phyloP scores from a whole-genome alignment of 768 basidiomycete species.

The Collybiopsis luxurians region DNA sequence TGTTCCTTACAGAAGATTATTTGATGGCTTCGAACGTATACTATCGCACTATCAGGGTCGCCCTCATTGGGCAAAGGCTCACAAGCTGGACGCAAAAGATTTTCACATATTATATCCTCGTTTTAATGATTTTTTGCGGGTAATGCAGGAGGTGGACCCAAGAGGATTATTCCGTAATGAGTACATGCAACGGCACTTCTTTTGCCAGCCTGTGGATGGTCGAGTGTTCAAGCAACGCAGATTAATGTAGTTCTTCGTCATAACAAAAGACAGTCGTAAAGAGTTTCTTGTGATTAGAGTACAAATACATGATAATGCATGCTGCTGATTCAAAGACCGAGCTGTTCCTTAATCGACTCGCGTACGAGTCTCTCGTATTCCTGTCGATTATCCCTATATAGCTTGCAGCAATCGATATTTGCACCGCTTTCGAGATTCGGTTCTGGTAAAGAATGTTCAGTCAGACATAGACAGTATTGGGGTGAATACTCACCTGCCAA shows the following conservation, averaged over 20 bases:
- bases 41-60: conserved; percentile 68
- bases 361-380: conserved; percentile 90
- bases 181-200: conserved; percentile 85
- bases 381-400: conserved; percentile 84
- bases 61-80: conserved; percentile 97
- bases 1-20: conserved; percentile 78
- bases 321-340: conserved; percentile 67
- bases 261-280: neutral
- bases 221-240: conserved; percentile 35
- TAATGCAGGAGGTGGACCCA: conserved; percentile 72
- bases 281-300: neutral
- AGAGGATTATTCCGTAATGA: conserved; percentile 79
- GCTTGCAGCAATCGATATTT: conserved; percentile 95
- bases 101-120: conserved; percentile 74
- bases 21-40: conserved; percentile 73
- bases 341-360: conserved; percentile 79
- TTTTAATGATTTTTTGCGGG: conserved; percentile 72
- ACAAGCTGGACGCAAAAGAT: conserved; percentile 60
- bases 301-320: neutral
- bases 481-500: conserved; percentile 66
- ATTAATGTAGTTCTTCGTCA: neutral
- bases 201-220: conserved; percentile 51
- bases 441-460: conserved; percentile 43
- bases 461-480: neutral
- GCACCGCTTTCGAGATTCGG: conserved; percentile 98